Percentiles rank a stretch among this genome's conserved stretches.
Evolutionary conservation across 768 basidiomycete species (phyloP).

Genomic region (Hortiboletus campestris): DNA sequence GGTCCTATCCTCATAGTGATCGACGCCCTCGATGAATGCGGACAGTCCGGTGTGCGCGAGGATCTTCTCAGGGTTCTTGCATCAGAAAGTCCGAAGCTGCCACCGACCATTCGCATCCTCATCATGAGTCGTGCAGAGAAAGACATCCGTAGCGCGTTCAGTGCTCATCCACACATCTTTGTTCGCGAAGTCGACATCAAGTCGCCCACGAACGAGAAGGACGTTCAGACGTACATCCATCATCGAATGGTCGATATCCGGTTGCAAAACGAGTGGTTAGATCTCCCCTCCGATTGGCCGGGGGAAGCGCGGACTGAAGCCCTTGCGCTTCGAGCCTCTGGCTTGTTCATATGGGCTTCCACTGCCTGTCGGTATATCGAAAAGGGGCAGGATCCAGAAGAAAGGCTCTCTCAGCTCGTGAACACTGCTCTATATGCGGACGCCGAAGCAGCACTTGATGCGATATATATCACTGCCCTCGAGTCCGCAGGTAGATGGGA

Average conservation of each 20-base stretch:
- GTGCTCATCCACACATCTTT: slow-evolving; percentile 8
- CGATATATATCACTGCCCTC: slow-evolving; percentile 31
- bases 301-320: slow-evolving; percentile 17
- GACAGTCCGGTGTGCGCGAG: slow-evolving; percentile 19
- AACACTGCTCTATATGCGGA: slow-evolving; percentile 19
- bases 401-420: slow-evolving; percentile 28
- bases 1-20: slow-evolving; percentile 34
- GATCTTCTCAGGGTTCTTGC: slow-evolving; percentile 31
- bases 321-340: slow-evolving; percentile 29
- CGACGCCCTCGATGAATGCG: slow-evolving; percentile 37
- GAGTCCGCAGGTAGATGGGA: slow-evolving; percentile 32
- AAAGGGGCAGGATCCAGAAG: slow-evolving; percentile 30
- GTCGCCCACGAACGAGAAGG: slow-evolving; percentile 23
- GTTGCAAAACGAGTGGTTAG: slow-evolving; percentile 26
- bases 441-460: slow-evolving; percentile 29
- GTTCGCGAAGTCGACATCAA: slow-evolving; percentile 27
- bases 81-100: slow-evolving; percentile 17
- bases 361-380: slow-evolving; percentile 35
- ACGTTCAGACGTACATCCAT: slow-evolving; percentile 26
- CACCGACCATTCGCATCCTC: slow-evolving; percentile 30
- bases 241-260: slow-evolving; percentile 28
- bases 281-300: slow-evolving; percentile 31
- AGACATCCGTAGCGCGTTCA: slow-evolving; percentile 23
- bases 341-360: slow-evolving; percentile 34
- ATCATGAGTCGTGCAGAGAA: slow-evolving; percentile 34